Conservation (phyloP, 495 filamentous ascomycete genomes). For the Penicillium psychrofluorescens region DNA sequence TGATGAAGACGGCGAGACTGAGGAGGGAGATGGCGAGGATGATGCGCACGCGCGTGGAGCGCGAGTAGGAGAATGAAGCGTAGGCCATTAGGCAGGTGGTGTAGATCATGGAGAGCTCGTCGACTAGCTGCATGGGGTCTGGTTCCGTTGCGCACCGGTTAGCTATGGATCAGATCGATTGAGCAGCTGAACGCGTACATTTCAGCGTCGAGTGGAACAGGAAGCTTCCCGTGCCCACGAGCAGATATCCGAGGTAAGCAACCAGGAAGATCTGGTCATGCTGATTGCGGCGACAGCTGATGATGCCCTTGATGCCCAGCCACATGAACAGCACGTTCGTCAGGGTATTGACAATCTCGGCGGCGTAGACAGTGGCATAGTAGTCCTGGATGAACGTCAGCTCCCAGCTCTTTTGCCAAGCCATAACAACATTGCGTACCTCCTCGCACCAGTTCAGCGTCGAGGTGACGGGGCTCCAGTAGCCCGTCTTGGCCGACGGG, state of each 20-base stretch:
- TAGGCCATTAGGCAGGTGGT: slow-evolving; percentile 91
- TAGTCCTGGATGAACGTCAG: slow-evolving; percentile 38
- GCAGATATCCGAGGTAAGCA: slow-evolving; percentile 63
- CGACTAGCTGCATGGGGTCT: slow-evolving; percentile 97
- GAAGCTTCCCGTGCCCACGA: slow-evolving; percentile 78
- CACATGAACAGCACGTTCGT: slow-evolving; percentile 79
- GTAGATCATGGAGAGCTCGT: slow-evolving; percentile 97
- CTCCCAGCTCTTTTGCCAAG: background rate
- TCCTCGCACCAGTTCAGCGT: slow-evolving; percentile 95
- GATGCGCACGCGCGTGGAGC: slow-evolving; percentile 44
- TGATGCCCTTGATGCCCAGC: slow-evolving; percentile 64
- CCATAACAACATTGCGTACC: slow-evolving; percentile 35
- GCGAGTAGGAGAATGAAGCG: slow-evolving; percentile 73
- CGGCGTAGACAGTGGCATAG: slow-evolving; percentile 53
- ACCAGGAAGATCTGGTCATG: slow-evolving; percentile 70
- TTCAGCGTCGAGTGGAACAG: slow-evolving; percentile 77
- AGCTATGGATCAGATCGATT: slow-evolving; percentile 3
- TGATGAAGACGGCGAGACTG: slow-evolving; percentile 69
- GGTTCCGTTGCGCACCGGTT: slow-evolving; percentile 5
- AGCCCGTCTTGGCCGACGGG: slow-evolving; percentile 56
- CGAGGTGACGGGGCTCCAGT: slow-evolving; percentile 80
- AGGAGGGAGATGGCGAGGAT: slow-evolving; percentile 55
- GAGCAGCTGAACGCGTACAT: slow-evolving; percentile 41
- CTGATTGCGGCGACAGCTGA: slow-evolving; percentile 58
- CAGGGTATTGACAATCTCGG: slow-evolving; percentile 62